phyloP scores from a whole-genome alignment of 768 basidiomycete species.

The Lyophyllum semitale region DNA sequence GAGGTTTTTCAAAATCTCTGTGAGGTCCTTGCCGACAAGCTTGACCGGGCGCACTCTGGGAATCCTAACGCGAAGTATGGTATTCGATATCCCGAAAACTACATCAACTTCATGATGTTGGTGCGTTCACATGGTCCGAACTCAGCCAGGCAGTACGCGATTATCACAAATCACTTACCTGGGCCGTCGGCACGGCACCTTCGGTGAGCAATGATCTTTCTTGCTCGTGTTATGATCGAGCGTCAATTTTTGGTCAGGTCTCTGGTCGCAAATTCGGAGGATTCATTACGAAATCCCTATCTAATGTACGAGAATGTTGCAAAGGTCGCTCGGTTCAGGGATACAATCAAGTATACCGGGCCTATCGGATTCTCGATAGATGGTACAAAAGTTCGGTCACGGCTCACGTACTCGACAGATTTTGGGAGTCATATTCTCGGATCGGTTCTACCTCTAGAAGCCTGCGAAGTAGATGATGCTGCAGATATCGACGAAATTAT shows the following conservation, averaged over 20 bases:
- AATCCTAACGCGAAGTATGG: conserved; percentile 3
- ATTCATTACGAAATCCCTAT: not conserved
- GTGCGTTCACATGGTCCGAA: not conserved
- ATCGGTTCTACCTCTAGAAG: conserved; percentile 15
- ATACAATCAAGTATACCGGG: conserved; percentile 16
- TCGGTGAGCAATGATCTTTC: not conserved
- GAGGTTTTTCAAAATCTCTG: not conserved
- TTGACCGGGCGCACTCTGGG: not conserved
- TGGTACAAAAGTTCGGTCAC: conserved; percentile 27
- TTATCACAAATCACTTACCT: not conserved
- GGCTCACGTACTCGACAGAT: conserved; percentile 24
- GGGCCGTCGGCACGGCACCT: not conserved
- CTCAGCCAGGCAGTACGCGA: not conserved
- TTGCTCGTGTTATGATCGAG: not conserved
- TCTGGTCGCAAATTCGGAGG: not conserved
- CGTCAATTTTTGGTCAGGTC: not conserved
- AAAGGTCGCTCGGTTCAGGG: not conserved
- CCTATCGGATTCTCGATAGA: conserved; percentile 27
- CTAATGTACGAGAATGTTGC: conserved; percentile 4
- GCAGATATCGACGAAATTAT: conserved; percentile 27
- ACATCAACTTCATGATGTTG: conserved; percentile 1
- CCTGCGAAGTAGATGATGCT: conserved; percentile 21
- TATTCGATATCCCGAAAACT: conserved; percentile 3
- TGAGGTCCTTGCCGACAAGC: not conserved
- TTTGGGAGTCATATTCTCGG: conserved; percentile 29